Base-by-base conservation (phyloP, 2,329 filamentous ascomycete genomes). In the Alternaria brassicicola region DNA sequence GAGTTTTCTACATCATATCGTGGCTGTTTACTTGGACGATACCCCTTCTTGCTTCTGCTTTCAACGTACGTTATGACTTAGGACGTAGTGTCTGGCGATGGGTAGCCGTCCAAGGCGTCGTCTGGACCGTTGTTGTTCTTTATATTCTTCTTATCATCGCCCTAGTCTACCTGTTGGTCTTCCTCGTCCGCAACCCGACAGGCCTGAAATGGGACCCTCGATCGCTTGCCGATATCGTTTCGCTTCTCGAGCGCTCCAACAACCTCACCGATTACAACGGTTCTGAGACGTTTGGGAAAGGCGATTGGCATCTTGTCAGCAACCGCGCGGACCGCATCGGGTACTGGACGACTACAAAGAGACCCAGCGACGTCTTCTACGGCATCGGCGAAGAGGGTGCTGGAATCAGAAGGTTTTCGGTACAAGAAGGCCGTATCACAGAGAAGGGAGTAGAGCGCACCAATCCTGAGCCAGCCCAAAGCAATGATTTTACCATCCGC, bases 151-250 rank as follows among this genome's bases (percentile, higher is more conserved):
- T 94, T 45, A 70, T 89, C 2, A 65, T 85, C 6, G 86, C 88
- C 1, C 69, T 87, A 2, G 53, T 86, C 10, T 76, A 86, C 1
- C 74, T 93, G 3, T 79, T 89, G 62, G 63, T 86, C n/a, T 89
- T 86, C 62, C 91, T 93, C 79, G 79, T 84, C 52, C 78, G 82
- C 21, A 82, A 85, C 28, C 84, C 83, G 67, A 96, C 92, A 0
- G 93, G 93, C 0, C 80, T 97, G 61, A 85, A 89, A 70, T 97
- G 93, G 93, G 92, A 97, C 72, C 85, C 92, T 2, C 84, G 89
- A 43, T 94, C 89, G 23, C 80, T 97, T 7, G 93, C 91, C 3
- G 93, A 97, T 72, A 80, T 96, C 35, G 84, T 95, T 41, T 86
- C 89, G 1, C 82, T 97, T 10, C 83, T 96, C 25, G 89, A 92